Base-by-base conservation (phyloP, 352 stramenopile genomes). In the Pythium oligandrum region DNA sequence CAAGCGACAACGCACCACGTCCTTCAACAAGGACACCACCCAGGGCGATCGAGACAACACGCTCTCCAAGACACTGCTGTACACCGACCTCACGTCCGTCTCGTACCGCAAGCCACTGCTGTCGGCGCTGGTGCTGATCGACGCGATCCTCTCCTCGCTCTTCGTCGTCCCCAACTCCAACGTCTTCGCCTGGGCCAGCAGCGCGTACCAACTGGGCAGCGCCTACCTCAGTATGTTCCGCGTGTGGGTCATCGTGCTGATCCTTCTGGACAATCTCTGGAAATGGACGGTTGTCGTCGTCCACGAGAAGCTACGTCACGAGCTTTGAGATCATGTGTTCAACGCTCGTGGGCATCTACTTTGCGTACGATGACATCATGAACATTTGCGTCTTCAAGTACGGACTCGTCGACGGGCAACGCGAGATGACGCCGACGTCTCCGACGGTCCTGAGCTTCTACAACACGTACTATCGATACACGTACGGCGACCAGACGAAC, bases 171-270 rank as follows among this genome's bases (percentile, higher is more conserved):
- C 61, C 12, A 68, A 68, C 52, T 59, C 61, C 26, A 57, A 51
- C 7, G 51, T 64, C 38, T 64, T 68, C 31, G 61, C 61, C 1
- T 68, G 61, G 61, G 38, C 50, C 31, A 59, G 42, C n/a, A 68
- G 37, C 39, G 10, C 49, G 6, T 68, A 36, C 48, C 55, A 59
- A 44, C 50, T 68, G 31, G 47, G n/a, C n/a, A 68, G 55, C 17
- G 61, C 61, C n/a, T 63, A 57, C 46, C 38, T 68, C 4, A 64
- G 51, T 36, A 68, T 55, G 36, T 68, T 68, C 40, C 61, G 61
- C 36, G 48, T 68, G 17, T 68, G 61, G 61, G 40, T 55, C 4
- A 10, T 63, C 38, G 61, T 68, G 8, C 7, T 68, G 31, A 48
- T 68, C 2, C 11, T 68, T 4, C 63, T 68, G 9, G 55, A 68